Conservation (phyloP, 148 eudicot genomes). For the Rhododendron ovatum region DNA sequence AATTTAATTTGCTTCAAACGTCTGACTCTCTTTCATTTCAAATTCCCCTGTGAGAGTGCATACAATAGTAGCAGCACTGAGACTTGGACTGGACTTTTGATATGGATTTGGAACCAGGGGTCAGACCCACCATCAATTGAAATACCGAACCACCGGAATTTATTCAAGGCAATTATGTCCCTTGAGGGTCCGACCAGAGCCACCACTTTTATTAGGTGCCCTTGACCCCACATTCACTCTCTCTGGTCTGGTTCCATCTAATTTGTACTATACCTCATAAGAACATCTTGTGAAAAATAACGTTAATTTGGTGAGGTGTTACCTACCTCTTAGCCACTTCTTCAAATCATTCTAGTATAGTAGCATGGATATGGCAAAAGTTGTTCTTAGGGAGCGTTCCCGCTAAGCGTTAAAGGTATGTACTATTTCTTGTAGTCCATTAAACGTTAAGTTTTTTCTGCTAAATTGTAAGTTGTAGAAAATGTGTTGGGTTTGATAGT, state of each 20-base stretch:
- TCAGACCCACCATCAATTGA: neutral
- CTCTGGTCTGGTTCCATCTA: neutral
- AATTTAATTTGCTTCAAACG: neutral
- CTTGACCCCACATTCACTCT: neutral
- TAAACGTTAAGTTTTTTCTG: no score
- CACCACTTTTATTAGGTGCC: neutral
- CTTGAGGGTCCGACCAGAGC: slow-evolving; percentile 1
- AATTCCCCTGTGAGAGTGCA: neutral
- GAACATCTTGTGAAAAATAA: neutral
- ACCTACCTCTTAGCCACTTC: neutral
- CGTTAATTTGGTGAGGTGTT: neutral
- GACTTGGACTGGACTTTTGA: neutral
- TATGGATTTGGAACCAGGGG: neutral
- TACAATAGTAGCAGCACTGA: neutral
- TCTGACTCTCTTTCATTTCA: neutral
- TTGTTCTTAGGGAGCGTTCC: no score
- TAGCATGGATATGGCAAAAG: neutral
- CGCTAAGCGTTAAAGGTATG: no score
- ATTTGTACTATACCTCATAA: neutral
- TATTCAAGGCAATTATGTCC: neutral
- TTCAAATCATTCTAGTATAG: neutral
- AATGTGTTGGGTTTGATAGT: no score
- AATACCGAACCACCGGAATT: neutral
- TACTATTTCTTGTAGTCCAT: no score
- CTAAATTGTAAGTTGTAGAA: no score